These are phyloP conservation scores for Fusarium pseudocircinatum DNA, from an alignment of 2,329 filamentous ascomycete genomes.

Conservation along the genomic window DNA sequence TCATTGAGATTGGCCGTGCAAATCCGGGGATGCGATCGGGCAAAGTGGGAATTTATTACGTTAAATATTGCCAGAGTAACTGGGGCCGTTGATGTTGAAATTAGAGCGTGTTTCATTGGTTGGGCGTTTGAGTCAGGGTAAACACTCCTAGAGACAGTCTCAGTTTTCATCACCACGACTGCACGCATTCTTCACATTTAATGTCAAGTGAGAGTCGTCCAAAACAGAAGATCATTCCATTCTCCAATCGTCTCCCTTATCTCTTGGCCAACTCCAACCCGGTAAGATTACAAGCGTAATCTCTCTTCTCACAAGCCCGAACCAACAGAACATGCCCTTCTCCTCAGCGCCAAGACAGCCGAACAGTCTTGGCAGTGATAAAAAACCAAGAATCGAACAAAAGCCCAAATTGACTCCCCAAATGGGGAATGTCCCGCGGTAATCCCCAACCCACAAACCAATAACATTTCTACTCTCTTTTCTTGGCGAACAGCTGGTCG, in stretches of 20 bases:
- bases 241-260: slow-evolving; percentile 13
- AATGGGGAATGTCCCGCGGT: slow-evolving; percentile 18
- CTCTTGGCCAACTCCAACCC: slow-evolving; percentile 10
- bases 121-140: not conserved
- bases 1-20: not conserved
- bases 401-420: not conserved
- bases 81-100: not conserved
- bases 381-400: slow-evolving; percentile 3
- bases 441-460: slow-evolving; percentile 17
- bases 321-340: not conserved
- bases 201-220: not conserved
- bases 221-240: slow-evolving; percentile 14
- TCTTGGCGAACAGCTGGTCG: not conserved
- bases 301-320: not conserved
- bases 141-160: not conserved
- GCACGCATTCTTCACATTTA: not conserved
- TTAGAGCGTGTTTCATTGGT: not conserved
- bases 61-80: not conserved
- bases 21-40: slow-evolving; percentile 6
- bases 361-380: slow-evolving; percentile 17
- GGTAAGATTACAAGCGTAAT: not conserved
- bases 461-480: not conserved
- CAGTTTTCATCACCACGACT: not conserved
- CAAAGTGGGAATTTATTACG: slow-evolving; percentile 19
- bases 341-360: slow-evolving; percentile 17